Percentiles rank a stretch among this genome's conserved stretches.
These are phyloP conservation scores for Penicillium atrosanguineum DNA, from an alignment of 495 filamentous ascomycete genomes.

Conservation along the genomic window DNA sequence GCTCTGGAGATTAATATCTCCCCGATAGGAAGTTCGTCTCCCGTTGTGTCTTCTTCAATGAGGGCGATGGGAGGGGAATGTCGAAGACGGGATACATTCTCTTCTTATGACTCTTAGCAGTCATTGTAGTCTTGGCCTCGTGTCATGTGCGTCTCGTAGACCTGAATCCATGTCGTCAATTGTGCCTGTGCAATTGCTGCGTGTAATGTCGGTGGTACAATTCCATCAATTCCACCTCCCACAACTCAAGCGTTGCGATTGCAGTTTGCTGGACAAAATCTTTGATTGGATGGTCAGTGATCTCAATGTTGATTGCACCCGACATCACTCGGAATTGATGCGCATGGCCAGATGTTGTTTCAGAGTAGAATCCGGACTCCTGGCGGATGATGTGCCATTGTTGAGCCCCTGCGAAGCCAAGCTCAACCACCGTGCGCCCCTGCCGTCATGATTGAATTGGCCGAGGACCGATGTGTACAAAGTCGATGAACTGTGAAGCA, in stretches of 20 bases:
- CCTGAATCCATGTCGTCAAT: neutral
- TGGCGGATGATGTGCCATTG: constrained; percentile 9
- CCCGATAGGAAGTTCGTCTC: constrained; percentile 65
- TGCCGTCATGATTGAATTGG: constrained; percentile 6
- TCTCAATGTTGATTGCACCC: constrained; percentile 4
- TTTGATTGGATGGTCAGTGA: neutral
- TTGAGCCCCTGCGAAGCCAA: neutral
- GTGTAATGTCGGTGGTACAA: neutral
- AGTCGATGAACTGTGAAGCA: neutral
- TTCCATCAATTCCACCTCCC: neutral
- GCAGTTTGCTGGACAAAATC: neutral
- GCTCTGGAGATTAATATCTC: constrained; percentile 57
- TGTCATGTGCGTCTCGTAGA: neutral
- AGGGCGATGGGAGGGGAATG: constrained; percentile 64
- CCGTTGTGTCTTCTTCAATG: constrained; percentile 63
- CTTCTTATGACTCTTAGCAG: neutral
- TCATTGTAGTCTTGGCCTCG: neutral
- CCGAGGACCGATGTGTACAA: neutral
- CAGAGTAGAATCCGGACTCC: neutral
- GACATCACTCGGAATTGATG: neutral
- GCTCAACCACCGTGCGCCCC: neutral
- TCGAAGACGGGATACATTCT: constrained; percentile 64
- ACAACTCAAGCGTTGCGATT: neutral
- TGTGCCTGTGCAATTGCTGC: neutral
- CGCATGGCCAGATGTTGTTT: constrained; percentile 8